Base-by-base conservation (phyloP, 2,329 filamentous ascomycete species). In the Aspergillus melleus region DNA sequence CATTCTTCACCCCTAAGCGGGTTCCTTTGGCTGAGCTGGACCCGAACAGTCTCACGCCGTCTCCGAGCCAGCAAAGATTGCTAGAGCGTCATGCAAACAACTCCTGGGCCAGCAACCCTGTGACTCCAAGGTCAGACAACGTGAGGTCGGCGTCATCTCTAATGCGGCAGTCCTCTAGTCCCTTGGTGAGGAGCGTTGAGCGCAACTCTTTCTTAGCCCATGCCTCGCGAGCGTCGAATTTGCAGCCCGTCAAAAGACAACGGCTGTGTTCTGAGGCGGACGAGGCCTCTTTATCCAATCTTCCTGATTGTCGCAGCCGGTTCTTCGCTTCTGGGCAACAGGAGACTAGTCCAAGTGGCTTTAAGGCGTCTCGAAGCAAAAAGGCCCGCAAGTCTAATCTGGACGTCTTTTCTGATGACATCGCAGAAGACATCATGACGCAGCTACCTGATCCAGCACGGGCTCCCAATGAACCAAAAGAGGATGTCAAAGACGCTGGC, bases 1-100 rank as follows among this genome's bases (percentile, higher is more conserved):
- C 81, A 2, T 90, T 88, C 74, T 90, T 90, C 77, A 88, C 84
- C 59, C 78, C 84, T 8, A 86, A 82, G 67, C 83, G 88, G 3
- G 83, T 80, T 36, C 88, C 88, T 11, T 78, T 90, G 58, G 86
- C 85, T 20, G 88, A 90, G 70, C 76, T 90, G 22, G 86, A 90
- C 70, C 84, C 86, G 0, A 90, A 90, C 68, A 83, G 79, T 61
- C 86, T 90, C 69, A 87, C 85, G 0, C 86, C 85, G 22, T 89
- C 88, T 9, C 86, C 86, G 20, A 88, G 82, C 66, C 88, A 90
- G 68, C 84, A 86, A 70, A 78, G 79, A 26, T 72, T 88, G 11
- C 74, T 90, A 24, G 77, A 84, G 61, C 77, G 81, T 47, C 83
- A 87, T 68, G 76, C 77, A 53, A 80, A 76, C 47, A 77, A 71